Evolutionary conservation across 2,329 filamentous ascomycete genomes (phyloP).

Genomic region (Colletotrichum sp.): DNA sequence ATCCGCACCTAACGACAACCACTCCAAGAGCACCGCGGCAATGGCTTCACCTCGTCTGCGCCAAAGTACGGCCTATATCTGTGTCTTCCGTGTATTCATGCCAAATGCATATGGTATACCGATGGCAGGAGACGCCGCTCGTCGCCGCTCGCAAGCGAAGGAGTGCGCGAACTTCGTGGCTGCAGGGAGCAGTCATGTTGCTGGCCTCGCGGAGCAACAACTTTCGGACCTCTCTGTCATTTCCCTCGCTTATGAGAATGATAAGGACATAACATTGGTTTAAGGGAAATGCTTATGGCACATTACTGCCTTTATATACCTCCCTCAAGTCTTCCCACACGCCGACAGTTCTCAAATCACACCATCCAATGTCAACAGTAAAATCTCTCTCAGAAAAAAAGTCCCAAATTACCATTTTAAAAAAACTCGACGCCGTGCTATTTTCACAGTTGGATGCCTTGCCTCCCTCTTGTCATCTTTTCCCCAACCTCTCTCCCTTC

Average conservation of each 20-base stretch:
- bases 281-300: too few relatives aligned
- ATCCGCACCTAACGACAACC: too few relatives aligned
- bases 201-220: background rate
- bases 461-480: background rate
- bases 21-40: too few relatives aligned
- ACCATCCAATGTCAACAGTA: background rate
- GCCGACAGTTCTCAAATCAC: background rate
- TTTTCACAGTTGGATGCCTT: background rate
- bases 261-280: accelerated
- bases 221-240: accelerated
- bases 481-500: too few relatives aligned
- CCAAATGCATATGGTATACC: accelerated
- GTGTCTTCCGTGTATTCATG: too few relatives aligned
- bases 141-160: background rate
- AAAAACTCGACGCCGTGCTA: background rate
- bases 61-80: too few relatives aligned
- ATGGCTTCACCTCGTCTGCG: background rate
- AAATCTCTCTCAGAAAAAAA: background rate
- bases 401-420: conserved; percentile 4
- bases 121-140: accelerated
- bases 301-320: background rate
- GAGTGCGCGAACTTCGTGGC: background rate
- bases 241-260: too few relatives aligned
- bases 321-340: too few relatives aligned
- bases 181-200: background rate